These are phyloP conservation scores for Pseudopyricularia javanii DNA, from an alignment of 2,329 filamentous ascomycete genomes.

Conservation along the genomic window DNA sequence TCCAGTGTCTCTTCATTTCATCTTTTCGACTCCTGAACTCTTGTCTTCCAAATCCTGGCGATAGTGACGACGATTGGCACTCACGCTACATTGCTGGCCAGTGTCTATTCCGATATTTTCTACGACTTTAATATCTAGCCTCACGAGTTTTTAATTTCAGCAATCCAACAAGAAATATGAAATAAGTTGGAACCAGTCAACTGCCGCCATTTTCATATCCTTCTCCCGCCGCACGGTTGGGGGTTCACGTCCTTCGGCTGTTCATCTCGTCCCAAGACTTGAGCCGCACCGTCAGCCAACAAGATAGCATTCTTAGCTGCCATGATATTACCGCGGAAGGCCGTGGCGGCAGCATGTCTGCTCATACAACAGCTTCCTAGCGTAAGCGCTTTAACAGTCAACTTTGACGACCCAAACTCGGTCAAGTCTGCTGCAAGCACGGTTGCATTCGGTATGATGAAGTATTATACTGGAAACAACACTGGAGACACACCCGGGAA, in stretches of 20 bases:
- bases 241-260: not conserved
- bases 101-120: not conserved
- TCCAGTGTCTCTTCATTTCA: not conserved
- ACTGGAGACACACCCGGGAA: constrained; percentile 46
- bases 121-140: not conserved
- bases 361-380: not conserved
- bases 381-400: constrained; percentile 11
- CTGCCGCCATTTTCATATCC: not conserved
- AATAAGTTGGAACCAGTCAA: not conserved
- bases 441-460: constrained; percentile 23
- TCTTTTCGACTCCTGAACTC: not conserved
- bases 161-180: not conserved
- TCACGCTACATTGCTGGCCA: not conserved
- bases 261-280: not conserved
- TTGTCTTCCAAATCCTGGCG: not conserved
- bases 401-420: constrained; percentile 30
- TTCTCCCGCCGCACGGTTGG: not conserved
- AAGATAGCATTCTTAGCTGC: not conserved
- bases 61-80: not conserved
- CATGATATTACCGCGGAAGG: not conserved
- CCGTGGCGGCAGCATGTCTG: not conserved
- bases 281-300: not conserved
- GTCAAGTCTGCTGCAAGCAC: constrained; percentile 34
- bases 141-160: not conserved
- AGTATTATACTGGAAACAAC: constrained; percentile 43